Base-by-base conservation (phyloP, 805 yeast species). In the Candida khao-thaluensis region DNA sequence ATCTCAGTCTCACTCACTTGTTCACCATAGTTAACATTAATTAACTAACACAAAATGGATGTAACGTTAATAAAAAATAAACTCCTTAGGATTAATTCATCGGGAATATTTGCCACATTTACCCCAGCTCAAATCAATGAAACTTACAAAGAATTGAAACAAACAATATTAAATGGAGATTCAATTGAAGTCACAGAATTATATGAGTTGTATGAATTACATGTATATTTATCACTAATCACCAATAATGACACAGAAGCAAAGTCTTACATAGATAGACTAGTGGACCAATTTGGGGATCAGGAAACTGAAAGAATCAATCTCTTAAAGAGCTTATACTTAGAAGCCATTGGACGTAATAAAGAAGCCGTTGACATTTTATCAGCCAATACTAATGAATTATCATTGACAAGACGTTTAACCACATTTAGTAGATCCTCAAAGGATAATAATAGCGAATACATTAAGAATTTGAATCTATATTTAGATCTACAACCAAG, bases 211-310 rank as follows among this genome's bases (percentile, higher is more conserved):
- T 66, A 81, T 47, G 95, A 87, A 56, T 72, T 87, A 51, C 80
- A 84, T 37, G 86, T 87, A 58, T 78, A 77, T 52, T 66, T 89
- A 12, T 64, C 81, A 4, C 59, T 90, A 25, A 54, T 67, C 33
- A 60, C 83, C n/a, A 69, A 76, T 36, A 73, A 79, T 41, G 95
- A 87, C 53, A 61, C 69, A 2, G 88, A 81, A 45, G 96, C 96
- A 8, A 77, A 82, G 49, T 60, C 75, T 8, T 64, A 78, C 44
- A 71, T 87, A 41, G 85, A 82, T 41, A 65, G 79, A 32, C 55
- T 90, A 11, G 57, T 74, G 24, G 96, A 90, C 53, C 76, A 77
- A 53, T 81, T 89, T 54, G 79, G 46, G 9, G 48, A 50, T 26
- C 57, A 59, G 14, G 60, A 66, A 16, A 70, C 84, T 16, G 81